Evolutionary conservation across 1,284 basidiomycete genomes (phyloP).

Genomic region (Kalmanozyma brasiliensis): DNA sequence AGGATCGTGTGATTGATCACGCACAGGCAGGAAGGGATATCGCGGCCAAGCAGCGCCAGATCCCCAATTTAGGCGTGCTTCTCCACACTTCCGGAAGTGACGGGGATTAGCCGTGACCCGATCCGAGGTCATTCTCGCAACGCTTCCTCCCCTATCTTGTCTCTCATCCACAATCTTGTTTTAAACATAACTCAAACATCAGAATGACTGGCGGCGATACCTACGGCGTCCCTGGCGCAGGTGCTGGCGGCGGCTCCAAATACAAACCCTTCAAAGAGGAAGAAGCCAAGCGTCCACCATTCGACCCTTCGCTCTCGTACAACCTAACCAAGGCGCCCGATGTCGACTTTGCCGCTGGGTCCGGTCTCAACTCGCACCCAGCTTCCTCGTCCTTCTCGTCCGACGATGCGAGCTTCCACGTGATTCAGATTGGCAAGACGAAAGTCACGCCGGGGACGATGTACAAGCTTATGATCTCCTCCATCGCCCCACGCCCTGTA

Average conservation of each 20-base stretch:
- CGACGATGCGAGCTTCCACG: constrained; percentile 40
- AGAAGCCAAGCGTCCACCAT: constrained; percentile 30
- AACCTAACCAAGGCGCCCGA: constrained; percentile 39
- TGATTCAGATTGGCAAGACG: constrained; percentile 53
- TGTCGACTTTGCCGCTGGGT: constrained; percentile 42
- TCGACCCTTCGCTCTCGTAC: constrained; percentile 39
- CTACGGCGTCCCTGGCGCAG: constrained; percentile 42
- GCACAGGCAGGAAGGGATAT: constrained; percentile 15
- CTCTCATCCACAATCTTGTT: neutral
- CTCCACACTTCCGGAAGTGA: constrained; percentile 15
- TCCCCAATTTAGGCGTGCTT: constrained; percentile 15
- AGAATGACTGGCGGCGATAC: constrained; percentile 19
- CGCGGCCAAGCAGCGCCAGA: constrained; percentile 8
- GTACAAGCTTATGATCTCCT: constrained; percentile 59
- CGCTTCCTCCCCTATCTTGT: no score
- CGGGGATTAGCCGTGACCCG: constrained; percentile 14
- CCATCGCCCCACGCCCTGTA: constrained; percentile 56
- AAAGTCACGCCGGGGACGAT: constrained; percentile 36
- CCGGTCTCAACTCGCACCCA: constrained; percentile 53
- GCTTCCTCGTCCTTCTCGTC: constrained; percentile 16
- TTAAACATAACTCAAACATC: neutral
- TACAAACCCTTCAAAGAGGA: constrained; percentile 49
- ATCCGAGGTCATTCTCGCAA: no score
- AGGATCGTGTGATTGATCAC: no score
- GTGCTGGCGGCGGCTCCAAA: constrained; percentile 38